Evolutionary conservation across 2,329 filamentous ascomycete genomes (phyloP).

Genomic region (Botrytis medusae): DNA sequence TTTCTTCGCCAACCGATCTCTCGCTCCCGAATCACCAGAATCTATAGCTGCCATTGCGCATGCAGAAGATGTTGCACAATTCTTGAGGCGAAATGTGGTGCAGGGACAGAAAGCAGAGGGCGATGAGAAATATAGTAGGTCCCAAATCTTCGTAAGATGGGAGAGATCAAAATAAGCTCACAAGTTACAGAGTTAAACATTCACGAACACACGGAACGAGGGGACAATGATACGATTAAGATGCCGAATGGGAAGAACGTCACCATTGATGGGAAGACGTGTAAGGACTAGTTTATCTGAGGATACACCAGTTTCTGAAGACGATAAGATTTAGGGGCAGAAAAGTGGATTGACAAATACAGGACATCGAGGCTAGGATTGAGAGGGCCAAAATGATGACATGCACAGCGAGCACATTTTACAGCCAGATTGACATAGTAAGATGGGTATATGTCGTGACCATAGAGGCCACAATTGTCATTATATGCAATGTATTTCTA

Average conservation of each 20-base stretch:
- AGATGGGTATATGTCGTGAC: conserved; percentile 7
- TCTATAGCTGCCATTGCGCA: conserved; percentile 67
- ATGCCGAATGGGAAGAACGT: conserved; percentile 44
- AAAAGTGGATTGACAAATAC: not conserved
- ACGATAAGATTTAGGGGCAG: not conserved
- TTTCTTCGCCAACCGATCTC: conserved; percentile 67
- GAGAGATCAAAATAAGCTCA: conserved; percentile 13
- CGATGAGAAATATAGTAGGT: conserved; percentile 60
- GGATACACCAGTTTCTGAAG: not conserved
- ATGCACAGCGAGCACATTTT: not conserved
- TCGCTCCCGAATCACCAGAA: conserved; percentile 58
- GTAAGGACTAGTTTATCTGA: not conserved
- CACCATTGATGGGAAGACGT: conserved; percentile 38
- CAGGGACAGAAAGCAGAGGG: conserved; percentile 64
- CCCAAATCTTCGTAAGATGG: not conserved
- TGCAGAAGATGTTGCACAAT: conserved; percentile 77
- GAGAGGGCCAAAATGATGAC: not conserved
- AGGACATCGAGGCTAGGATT: not conserved
- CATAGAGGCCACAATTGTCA: conserved; percentile 5
- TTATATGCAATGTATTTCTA: conserved; percentile 20
- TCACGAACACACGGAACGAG: conserved; percentile 85
- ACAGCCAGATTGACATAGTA: not conserved
- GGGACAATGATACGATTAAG: conserved; percentile 91
- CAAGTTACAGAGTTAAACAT: conserved; percentile 71
- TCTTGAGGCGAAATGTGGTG: conserved; percentile 82